phyloP scores from a whole-genome alignment of 1,139 yeast genomes.

The Yamadazyma dushanensis region DNA sequence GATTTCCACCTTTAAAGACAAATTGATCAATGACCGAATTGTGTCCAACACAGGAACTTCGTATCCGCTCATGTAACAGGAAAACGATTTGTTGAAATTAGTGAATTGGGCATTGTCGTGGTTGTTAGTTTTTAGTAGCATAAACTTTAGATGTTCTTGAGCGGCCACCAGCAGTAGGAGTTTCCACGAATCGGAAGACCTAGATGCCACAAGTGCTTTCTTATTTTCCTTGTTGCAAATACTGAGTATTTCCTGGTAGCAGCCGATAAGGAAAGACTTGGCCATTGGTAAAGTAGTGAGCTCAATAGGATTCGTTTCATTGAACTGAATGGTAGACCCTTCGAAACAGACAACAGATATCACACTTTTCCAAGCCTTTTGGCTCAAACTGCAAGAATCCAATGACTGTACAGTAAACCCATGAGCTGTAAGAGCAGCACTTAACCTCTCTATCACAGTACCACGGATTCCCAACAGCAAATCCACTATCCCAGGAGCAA shows the following conservation, averaged over 20 bases:
- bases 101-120: too few relatives aligned
- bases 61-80: conserved; percentile 22
- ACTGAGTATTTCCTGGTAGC: conserved; percentile 20
- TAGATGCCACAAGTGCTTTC: conserved; percentile 11
- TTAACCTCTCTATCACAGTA: too few relatives aligned
- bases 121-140: too few relatives aligned
- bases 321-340: conserved; percentile 22
- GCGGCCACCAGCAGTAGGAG: too few relatives aligned
- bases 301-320: conserved; percentile 19
- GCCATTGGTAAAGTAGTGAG: conserved; percentile 12
- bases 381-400: too few relatives aligned
- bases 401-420: too few relatives aligned
- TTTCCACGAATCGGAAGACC: conserved; percentile 13
- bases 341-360: conserved; percentile 19
- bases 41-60: conserved; percentile 13
- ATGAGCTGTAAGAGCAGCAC: too few relatives aligned
- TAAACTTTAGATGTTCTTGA: too few relatives aligned
- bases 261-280: conserved; percentile 20
- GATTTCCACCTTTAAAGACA: conserved; percentile 11
- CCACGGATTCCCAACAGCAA: too few relatives aligned
- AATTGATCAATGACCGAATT: conserved; percentile 13
- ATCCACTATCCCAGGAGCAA: too few relatives aligned
- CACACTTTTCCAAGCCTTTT: conserved; percentile 7
- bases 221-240: conserved; percentile 11
- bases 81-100: conserved; percentile 18